Percentiles rank a stretch among this genome's conserved stretches.
These are phyloP conservation scores for Aspergillus pseudoterreus DNA, from an alignment of 2,329 filamentous ascomycete genomes.

Conservation along the genomic window DNA sequence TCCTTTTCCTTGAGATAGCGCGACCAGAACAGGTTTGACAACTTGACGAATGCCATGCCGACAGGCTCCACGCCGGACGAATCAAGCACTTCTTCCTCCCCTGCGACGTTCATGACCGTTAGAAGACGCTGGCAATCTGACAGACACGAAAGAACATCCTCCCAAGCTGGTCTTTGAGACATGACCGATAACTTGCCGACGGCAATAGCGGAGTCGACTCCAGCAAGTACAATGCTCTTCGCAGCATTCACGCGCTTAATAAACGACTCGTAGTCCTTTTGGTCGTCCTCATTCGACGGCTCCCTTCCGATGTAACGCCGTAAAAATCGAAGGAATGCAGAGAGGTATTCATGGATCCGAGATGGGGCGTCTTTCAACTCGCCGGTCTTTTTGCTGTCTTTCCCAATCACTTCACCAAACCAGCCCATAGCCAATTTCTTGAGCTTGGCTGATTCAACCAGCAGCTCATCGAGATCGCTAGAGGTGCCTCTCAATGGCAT, in stretches of 20 bases:
- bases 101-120: constrained; percentile 20
- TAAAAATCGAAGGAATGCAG: constrained; percentile 38
- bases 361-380: constrained; percentile 16
- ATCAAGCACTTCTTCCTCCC: constrained; percentile 10
- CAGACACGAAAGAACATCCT: constrained; percentile 32
- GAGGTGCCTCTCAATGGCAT: constrained; percentile 37
- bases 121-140: constrained; percentile 37
- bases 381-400: constrained; percentile 11
- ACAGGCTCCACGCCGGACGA: constrained; percentile 17
- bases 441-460: constrained; percentile 41
- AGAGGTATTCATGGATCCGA: constrained; percentile 34
- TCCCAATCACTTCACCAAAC: constrained; percentile 30
- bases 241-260: constrained; percentile 28
- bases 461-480: constrained; percentile 41
- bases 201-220: constrained; percentile 38
- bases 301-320: constrained; percentile 38
- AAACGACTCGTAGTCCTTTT: constrained; percentile 29
- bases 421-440: constrained; percentile 40
- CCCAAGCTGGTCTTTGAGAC: constrained; percentile 36
- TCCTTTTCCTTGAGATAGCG: constrained; percentile 44
- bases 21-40: constrained; percentile 48
- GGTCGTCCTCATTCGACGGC: constrained; percentile 23
- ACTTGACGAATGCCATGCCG: constrained; percentile 31
- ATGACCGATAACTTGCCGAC: constrained; percentile 38
- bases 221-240: constrained; percentile 37